phyloP scores from a whole-genome alignment of 371 early-diverging fungal genomes.

The Circinella minor region DNA sequence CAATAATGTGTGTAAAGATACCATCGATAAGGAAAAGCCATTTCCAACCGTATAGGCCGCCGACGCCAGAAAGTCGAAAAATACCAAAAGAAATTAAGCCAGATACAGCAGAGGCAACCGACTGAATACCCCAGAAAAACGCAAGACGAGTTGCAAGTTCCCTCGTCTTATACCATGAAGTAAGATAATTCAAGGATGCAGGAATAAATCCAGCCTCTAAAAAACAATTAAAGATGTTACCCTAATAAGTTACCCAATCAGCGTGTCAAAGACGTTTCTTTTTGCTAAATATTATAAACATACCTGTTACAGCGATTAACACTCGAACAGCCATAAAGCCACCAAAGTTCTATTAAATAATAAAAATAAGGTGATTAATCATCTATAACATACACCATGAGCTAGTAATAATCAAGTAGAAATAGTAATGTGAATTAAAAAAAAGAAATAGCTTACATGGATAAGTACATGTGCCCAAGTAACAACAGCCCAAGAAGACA shows the following conservation, averaged over 20 bases:
- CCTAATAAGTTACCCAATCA: too few species aligned
- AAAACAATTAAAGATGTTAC: too few species aligned
- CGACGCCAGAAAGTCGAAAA: too few species aligned
- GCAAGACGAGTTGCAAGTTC: constrained; percentile 63
- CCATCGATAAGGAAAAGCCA: constrained; percentile 65
- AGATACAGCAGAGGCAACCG: constrained; percentile 61
- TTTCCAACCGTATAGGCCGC: constrained; percentile 59
- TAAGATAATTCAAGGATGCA: constrained; percentile 57
- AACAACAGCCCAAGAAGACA: constrained; percentile 54
- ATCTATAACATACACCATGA: too few species aligned
- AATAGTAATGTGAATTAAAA: too few species aligned
- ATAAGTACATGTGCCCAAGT: constrained; percentile 50
- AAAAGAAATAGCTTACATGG: constrained; percentile 17
- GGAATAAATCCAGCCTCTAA: constrained; percentile 62
- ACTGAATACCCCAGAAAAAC: constrained; percentile 64
- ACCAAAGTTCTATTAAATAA: constrained; percentile 22
- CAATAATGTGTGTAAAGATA: constrained; percentile 55
- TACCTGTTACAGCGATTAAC: constrained; percentile 35
- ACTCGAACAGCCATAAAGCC: constrained; percentile 33
- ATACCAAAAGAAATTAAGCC: constrained; percentile 60
- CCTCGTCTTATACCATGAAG: constrained; percentile 59
- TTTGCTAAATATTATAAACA: too few species aligned
- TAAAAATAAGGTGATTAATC: too few species aligned
- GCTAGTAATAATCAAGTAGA: too few species aligned
- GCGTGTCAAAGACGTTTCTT: too few species aligned